Percentiles rank a stretch among this genome's conserved stretches.
phyloP scores from a whole-genome alignment of 225 moss, liverwort and hornwort species.

The Anthoceros angustus region DNA sequence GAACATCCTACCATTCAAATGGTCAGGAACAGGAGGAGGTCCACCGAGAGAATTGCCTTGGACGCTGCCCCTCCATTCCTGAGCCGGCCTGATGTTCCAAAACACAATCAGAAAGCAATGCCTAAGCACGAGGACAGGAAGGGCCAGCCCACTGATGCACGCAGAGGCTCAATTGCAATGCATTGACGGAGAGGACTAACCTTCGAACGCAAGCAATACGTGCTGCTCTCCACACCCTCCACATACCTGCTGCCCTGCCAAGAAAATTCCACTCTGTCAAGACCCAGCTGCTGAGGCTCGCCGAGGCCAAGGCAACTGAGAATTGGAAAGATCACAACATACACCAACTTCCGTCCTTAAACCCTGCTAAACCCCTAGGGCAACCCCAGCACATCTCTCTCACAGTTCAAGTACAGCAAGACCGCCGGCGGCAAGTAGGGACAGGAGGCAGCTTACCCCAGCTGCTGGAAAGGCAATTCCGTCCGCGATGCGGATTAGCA shows the following conservation, averaged over 20 bases:
- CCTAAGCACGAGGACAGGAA: not conserved
- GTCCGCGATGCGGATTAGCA: no score
- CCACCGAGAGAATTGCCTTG: not conserved
- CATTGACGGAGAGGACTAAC: not conserved
- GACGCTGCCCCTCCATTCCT: not conserved
- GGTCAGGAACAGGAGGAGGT: not conserved
- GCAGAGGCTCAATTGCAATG: not conserved
- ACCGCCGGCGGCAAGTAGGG: no score
- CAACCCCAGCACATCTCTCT: no score
- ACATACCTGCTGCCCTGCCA: not conserved
- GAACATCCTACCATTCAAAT: not conserved
- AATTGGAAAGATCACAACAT: no score
- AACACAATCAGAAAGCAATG: not conserved
- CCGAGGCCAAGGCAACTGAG: no score
- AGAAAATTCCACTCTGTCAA: not conserved
- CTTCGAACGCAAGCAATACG: not conserved
- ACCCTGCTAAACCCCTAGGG: no score
- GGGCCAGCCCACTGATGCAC: not conserved
- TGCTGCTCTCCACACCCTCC: slow-evolving; percentile 3
- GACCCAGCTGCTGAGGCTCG: no score
- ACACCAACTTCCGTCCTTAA: no score
- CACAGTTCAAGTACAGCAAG: no score
- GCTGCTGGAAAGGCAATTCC: no score
- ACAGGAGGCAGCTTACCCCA: no score
- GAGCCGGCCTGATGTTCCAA: not conserved